Percentiles rank a stretch among this genome's conserved stretches.
phyloP scores from a whole-genome alignment of 257 asterid genomes.

The Datura wrightii region DNA sequence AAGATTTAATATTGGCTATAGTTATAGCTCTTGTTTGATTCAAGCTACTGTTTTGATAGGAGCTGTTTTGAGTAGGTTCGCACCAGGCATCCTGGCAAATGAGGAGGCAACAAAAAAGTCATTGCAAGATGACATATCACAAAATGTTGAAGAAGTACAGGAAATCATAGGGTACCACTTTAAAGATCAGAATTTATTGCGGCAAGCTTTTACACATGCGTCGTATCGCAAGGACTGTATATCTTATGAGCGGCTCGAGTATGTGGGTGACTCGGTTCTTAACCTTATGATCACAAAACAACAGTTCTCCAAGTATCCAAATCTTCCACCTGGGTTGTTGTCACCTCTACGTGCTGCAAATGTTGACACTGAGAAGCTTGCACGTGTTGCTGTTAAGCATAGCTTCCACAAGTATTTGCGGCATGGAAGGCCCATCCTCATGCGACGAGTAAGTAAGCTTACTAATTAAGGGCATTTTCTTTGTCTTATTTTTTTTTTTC shows the following conservation, averaged over 20 bases:
- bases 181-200: conserved; percentile 55
- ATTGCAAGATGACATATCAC: conserved; percentile 40
- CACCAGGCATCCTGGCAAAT: conserved; percentile 42
- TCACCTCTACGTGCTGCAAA: conserved; percentile 89
- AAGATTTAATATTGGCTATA: neutral
- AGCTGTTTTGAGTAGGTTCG: conserved; percentile 47
- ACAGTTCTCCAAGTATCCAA: conserved; percentile 66
- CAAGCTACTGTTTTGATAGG: conserved; percentile 50
- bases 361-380: conserved; percentile 94
- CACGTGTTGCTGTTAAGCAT: conserved; percentile 75
- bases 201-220: conserved; percentile 76
- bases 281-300: conserved; percentile 69
- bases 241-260: conserved; percentile 82
- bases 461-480: conserved; percentile 1
- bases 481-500: neutral
- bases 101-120: conserved; percentile 35
- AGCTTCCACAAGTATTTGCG: conserved; percentile 67
- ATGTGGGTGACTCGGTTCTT: conserved; percentile 75
- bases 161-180: conserved; percentile 68
- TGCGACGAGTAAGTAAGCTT: conserved; percentile 51
- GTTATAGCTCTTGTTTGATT: conserved; percentile 16
- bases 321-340: conserved; percentile 71
- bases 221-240: conserved; percentile 55
- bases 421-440: conserved; percentile 51
- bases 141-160: conserved; percentile 62